phyloP scores from a whole-genome alignment of 805 yeast genomes.

The Kurtzmaniella fragi region DNA sequence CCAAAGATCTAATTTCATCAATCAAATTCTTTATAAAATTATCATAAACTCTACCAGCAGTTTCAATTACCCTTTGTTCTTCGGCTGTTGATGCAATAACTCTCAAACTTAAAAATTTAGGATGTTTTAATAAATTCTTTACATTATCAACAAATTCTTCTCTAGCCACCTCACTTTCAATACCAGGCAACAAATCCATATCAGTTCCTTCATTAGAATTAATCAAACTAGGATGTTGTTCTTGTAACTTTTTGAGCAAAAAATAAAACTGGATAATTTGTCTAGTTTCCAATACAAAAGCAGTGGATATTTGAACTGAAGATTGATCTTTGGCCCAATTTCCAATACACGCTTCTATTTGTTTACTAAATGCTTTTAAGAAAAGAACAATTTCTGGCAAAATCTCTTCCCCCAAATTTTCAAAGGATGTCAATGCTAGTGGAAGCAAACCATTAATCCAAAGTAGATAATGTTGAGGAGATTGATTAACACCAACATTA shows the following conservation, averaged over 20 bases:
- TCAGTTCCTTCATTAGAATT: conserved; percentile 14
- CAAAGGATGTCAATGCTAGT: conserved; percentile 53
- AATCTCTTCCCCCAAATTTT: conserved; percentile 58
- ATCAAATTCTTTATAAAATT: conserved; percentile 25
- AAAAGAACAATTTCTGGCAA: conserved; percentile 64
- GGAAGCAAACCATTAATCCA: conserved; percentile 86
- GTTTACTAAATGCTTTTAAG: conserved; percentile 57
- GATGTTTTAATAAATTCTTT: conserved; percentile 76
- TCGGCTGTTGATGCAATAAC: conserved; percentile 59
- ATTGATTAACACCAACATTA: conserved; percentile 43
- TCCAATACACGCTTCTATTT: conserved; percentile 55
- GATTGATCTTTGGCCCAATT: conserved; percentile 65
- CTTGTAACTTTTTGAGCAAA: conserved; percentile 28
- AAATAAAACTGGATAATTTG: conserved; percentile 65
- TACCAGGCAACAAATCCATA: conserved; percentile 46
- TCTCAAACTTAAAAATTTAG: conserved; percentile 72
- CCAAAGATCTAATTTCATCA: conserved; percentile 33
- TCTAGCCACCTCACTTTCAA: conserved; percentile 55
- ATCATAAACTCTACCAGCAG: conserved; percentile 29
- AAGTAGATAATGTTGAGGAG: conserved; percentile 61
- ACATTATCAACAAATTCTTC: conserved; percentile 57
- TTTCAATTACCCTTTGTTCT: conserved; percentile 55
- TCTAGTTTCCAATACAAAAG: conserved; percentile 35
- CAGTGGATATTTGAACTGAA: conserved; percentile 30
- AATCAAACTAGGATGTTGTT: conserved; percentile 1